These are phyloP conservation scores for Microthlaspi erraticum DNA, from an alignment of 345 rosid species.

Conservation along the genomic window DNA sequence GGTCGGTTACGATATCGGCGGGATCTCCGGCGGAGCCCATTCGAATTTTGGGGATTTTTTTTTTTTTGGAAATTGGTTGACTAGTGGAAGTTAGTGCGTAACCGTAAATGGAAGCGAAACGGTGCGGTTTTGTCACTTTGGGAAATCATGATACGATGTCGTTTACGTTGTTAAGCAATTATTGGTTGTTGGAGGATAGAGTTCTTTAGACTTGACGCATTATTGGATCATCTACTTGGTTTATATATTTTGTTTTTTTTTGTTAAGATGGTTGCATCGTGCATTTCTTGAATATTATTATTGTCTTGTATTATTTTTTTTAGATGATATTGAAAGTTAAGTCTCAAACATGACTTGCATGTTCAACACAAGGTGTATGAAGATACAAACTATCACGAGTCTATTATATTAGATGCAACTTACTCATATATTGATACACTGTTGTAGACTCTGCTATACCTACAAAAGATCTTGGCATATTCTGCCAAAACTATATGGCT, in stretches of 20 bases:
- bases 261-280: background rate
- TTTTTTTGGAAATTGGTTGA: slow-evolving; percentile 32
- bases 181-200: background rate
- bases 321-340: background rate
- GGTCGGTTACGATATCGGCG: slow-evolving; percentile 36
- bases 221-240: background rate
- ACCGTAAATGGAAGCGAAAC: background rate
- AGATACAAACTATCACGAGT: no score
- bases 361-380: no score
- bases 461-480: no score
- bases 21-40: slow-evolving; percentile 55
- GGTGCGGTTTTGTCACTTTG: background rate
- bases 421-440: no score
- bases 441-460: no score
- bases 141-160: background rate
- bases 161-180: background rate
- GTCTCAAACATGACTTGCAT: no score
- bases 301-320: background rate
- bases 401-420: no score
- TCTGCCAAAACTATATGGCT: no score
- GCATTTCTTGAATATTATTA: background rate
- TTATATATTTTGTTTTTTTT: no score
- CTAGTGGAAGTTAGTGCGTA: background rate
- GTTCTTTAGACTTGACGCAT: no score
- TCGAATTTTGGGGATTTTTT: slow-evolving; percentile 8